Evolutionary conservation across 225 moss, liverwort and hornwort genomes (phyloP).

Genomic region (Pseudisothecium myosuroides): DNA sequence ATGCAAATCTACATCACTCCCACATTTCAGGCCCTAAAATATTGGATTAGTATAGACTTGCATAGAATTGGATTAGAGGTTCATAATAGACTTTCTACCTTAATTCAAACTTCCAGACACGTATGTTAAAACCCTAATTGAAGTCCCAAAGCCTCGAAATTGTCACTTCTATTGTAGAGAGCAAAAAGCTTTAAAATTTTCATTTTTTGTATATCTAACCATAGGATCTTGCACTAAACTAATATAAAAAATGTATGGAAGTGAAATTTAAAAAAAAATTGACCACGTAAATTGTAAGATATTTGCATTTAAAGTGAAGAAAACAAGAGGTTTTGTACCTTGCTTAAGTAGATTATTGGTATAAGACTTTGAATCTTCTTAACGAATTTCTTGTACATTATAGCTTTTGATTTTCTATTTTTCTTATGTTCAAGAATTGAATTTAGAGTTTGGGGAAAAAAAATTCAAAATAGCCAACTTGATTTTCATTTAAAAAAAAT

Average conservation of each 20-base stretch:
- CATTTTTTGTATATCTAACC: too few species aligned
- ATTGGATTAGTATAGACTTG: background rate
- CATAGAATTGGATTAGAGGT: accelerated
- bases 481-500: too few species aligned
- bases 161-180: too few species aligned
- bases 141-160: accelerated
- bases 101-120: background rate
- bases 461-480: too few species aligned
- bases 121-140: accelerated
- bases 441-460: too few species aligned
- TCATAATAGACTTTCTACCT: accelerated
- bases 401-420: background rate
- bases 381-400: background rate
- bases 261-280: background rate
- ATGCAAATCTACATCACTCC: too few species aligned
- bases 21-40: background rate
- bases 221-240: background rate
- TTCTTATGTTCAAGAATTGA: background rate
- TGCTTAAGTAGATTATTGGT: background rate
- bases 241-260: background rate
- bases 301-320: background rate
- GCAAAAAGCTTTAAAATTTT: background rate
- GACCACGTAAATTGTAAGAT: accelerated
- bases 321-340: background rate
- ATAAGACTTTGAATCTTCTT: background rate